These are phyloP conservation scores for Solanum appendiculatum DNA, from an alignment of 257 asterid genomes.

Conservation along the genomic window DNA sequence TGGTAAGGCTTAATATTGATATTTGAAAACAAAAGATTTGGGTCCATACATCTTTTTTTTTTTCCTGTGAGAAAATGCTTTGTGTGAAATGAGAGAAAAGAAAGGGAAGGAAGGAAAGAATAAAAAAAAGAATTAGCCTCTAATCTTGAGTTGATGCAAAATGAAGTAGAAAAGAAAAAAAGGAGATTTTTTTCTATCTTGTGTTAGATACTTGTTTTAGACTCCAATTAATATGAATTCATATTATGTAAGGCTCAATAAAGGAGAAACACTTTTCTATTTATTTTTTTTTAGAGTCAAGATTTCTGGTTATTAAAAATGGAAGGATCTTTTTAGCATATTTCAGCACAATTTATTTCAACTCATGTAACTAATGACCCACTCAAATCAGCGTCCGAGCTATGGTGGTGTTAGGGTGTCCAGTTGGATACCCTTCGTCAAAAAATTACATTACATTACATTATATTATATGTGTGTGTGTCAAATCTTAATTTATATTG, in stretches of 20 bases:
- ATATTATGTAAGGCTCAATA: background rate
- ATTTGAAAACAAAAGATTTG: background rate
- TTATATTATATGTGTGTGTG: too few relatives aligned
- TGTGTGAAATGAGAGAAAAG: background rate
- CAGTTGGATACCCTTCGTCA: too few relatives aligned
- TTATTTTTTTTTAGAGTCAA: background rate
- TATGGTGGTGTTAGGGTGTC: too few relatives aligned
- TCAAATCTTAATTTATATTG: too few relatives aligned
- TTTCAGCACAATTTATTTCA: too few relatives aligned
- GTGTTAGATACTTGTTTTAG: background rate
- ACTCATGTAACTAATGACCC: too few relatives aligned
- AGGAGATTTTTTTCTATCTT: background rate
- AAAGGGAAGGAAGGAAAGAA: background rate
- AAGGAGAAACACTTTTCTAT: background rate
- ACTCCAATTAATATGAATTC: background rate
- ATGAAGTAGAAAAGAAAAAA: background rate
- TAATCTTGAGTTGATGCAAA: background rate
- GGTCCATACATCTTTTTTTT: background rate
- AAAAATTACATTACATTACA: too few relatives aligned
- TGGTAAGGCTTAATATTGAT: background rate
- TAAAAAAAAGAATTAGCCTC: background rate
- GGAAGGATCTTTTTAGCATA: too few relatives aligned
- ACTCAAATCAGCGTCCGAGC: too few relatives aligned
- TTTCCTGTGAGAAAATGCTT: background rate
- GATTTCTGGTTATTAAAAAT: too few relatives aligned